A percentile compares a stretch with the other conserved stretches of the same genome.
Conservation (phyloP, 2,329 filamentous ascomycete genomes). For the Ophiocordyceps unilateralis region DNA sequence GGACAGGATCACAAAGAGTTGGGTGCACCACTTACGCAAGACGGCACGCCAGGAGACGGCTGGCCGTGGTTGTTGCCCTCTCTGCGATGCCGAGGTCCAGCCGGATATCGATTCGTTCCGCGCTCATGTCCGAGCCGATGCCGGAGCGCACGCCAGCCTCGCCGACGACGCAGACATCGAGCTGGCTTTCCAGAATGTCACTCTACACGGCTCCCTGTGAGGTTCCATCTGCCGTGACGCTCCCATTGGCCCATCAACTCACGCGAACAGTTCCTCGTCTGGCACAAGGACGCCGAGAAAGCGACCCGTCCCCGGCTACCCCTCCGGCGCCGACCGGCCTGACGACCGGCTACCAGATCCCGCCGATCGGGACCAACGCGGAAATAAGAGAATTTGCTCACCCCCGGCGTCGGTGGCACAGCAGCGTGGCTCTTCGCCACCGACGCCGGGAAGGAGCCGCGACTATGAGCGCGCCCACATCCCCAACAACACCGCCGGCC, state of each 20-base stretch:
- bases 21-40: conserved; percentile 9
- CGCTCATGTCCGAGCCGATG: conserved; percentile 8
- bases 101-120: conserved; percentile 10
- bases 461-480: conserved; percentile 9
- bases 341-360: conserved; percentile 1
- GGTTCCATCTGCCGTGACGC: neutral
- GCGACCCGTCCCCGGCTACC: conserved; percentile 2
- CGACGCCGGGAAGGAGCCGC: conserved; percentile 6
- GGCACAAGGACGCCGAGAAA: conserved; percentile 2
- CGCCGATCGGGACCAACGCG: conserved; percentile 5
- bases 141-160: conserved; percentile 8
- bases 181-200: conserved; percentile 8
- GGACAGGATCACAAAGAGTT: conserved; percentile 5
- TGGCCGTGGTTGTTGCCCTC: conserved; percentile 6
- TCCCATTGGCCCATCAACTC: neutral
- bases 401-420: conserved; percentile 9
- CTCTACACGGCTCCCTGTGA: conserved; percentile 4
- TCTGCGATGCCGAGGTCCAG: conserved; percentile 9
- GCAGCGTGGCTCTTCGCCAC: conserved; percentile 5
- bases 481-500: conserved; percentile 6
- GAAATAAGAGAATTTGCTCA: conserved; percentile 12
- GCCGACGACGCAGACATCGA: conserved; percentile 9
- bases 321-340: neutral
- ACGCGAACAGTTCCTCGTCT: neutral
- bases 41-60: conserved; percentile 7